Percentiles rank a stretch among this genome's conserved stretches.
These are phyloP conservation scores for Sabuloglossum arenarium DNA, from an alignment of 495 filamentous ascomycete genomes.

Conservation along the genomic window DNA sequence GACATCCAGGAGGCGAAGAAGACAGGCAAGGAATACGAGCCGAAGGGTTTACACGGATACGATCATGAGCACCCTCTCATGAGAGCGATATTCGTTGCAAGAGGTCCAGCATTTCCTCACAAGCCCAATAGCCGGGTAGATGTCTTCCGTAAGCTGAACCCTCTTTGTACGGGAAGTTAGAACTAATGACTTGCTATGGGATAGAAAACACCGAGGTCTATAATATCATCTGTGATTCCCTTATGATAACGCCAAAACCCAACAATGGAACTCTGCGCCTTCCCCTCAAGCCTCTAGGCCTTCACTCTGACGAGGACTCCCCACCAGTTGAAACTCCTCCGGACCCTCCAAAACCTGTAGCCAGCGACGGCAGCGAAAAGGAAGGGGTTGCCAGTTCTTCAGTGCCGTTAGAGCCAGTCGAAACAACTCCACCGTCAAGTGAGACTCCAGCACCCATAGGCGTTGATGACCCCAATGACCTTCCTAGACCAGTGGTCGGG, in stretches of 20 bases:
- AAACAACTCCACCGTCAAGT: neutral
- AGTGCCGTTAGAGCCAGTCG: neutral
- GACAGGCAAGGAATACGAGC: constrained; percentile 46
- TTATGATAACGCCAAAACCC: constrained; percentile 42
- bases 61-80: constrained; percentile 80
- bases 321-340: constrained; percentile 11
- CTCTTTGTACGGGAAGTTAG: neutral
- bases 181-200: neutral
- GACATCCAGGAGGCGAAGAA: constrained; percentile 39
- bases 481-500: neutral
- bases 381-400: neutral
- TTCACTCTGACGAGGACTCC: constrained; percentile 33
- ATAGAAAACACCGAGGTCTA: constrained; percentile 88
- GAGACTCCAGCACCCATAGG: constrained; percentile 1
- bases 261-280: constrained; percentile 83
- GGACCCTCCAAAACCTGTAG: constrained; percentile 9
- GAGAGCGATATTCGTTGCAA: constrained; percentile 77
- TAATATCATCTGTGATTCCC: constrained; percentile 73
- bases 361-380: neutral
- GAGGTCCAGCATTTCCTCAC: constrained; percentile 78
- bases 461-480: neutral
- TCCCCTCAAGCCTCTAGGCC: constrained; percentile 45
- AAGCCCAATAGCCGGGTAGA: constrained; percentile 57
- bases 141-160: constrained; percentile 50
- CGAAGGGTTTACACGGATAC: constrained; percentile 69